Evolutionary conservation across 2,329 filamentous ascomycete species (phyloP), one percentile per base, ranked within the genome.

Genomic region (Venturia effusa): DNA sequence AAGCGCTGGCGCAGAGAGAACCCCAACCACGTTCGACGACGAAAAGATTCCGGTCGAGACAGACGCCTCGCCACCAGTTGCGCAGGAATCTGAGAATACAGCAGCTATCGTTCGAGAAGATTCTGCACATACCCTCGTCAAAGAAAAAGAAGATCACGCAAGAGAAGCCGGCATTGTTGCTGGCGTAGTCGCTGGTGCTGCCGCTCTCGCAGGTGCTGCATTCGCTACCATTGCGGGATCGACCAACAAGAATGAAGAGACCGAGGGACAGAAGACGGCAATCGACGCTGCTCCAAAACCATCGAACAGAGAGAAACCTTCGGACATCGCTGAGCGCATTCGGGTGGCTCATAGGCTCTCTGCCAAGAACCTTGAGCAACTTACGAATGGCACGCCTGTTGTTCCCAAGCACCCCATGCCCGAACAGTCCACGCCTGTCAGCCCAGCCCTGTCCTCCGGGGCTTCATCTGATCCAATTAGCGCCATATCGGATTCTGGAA

Each of bases 171-270:
- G 55, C 24, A 24, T 60, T 45, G 54, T 64, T 27, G 62, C 62
- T 41, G 62, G 62, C 27, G 54, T 39, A 22, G 34, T 61, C 10
- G 62, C 41, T 39, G 62, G 62, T 24, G 62, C 62, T 43, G 39
- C 51, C 24, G 62, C 62, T 24, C 48, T 60, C 10, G 62, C 39
- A 30, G 62, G 51, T 17, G 40, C 34, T 60, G 55, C 62, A 30
- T 22, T 37, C 19, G 51, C 62, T 39, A 61, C 41, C 41, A 54
- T 61, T 13, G 43, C 22, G 8, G 54, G 62, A 2, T 64, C 37
- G 19, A 60, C 11, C 17, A 27, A 10, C 30, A 57, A 34, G 51
- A 34, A 19, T 34, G 30, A 34, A 11, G 51, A 34, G 13, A 57
- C 34, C 30, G 51, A 57, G 51, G 51, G 34, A 22, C 30, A 57